Evolutionary conservation across 495 filamentous ascomycete genomes (phyloP).

Genomic region (Aspergillus indologenus): DNA sequence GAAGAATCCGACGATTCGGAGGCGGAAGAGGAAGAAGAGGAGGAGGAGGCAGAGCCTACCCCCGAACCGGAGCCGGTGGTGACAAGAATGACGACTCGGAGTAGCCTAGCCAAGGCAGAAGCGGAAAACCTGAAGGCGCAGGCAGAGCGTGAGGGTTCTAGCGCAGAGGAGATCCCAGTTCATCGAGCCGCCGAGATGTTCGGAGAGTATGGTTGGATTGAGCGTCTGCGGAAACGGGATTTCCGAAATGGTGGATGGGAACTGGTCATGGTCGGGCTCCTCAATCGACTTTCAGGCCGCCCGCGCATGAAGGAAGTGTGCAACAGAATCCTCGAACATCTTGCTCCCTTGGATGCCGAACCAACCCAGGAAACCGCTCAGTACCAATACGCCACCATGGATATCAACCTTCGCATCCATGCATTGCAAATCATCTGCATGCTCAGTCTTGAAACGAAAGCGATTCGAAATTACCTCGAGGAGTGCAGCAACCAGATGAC

Average conservation of each 20-base stretch:
- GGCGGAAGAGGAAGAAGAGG: conserved; percentile 57
- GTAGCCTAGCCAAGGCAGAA: conserved; percentile 79
- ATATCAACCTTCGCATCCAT: conserved; percentile 77
- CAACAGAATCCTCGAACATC: conserved; percentile 71
- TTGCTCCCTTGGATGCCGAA: conserved; percentile 72
- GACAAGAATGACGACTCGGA: conserved; percentile 70
- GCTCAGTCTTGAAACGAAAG: conserved; percentile 80
- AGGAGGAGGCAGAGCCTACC: conserved; percentile 45
- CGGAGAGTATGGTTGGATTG: conserved; percentile 71
- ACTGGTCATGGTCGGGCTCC: conserved; percentile 78
- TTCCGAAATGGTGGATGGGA: conserved; percentile 93
- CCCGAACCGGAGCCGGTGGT: conserved; percentile 62
- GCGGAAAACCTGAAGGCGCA: conserved; percentile 59
- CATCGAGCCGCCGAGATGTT: conserved; percentile 80
- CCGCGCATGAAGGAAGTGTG: conserved; percentile 66
- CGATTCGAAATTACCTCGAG: conserved; percentile 82
- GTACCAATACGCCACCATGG: conserved; percentile 65
- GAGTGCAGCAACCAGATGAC: conserved; percentile 92
- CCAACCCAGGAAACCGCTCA: conserved; percentile 70
- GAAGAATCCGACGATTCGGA: conserved; percentile 62
- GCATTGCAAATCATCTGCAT: conserved; percentile 84
- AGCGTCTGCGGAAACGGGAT: conserved; percentile 75
- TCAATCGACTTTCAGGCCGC: conserved; percentile 78
- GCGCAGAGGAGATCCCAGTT: conserved; percentile 40
- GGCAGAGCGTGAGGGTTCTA: conserved; percentile 26